phyloP scores from a whole-genome alignment of 306 rosid species.

The Purshia tridentata region DNA sequence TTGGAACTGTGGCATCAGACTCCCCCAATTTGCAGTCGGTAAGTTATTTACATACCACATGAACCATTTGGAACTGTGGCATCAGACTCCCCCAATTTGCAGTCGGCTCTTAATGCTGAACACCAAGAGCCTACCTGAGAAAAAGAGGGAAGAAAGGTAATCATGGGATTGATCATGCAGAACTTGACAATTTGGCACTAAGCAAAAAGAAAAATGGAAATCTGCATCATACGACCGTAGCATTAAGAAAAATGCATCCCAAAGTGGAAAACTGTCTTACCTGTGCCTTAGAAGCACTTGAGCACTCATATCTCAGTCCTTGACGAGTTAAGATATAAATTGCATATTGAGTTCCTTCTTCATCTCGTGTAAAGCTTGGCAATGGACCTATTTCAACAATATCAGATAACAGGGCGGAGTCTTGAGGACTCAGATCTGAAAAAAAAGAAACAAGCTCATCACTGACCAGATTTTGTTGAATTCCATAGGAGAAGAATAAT shows the following conservation, averaged over 20 bases:
- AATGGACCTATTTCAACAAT: slow-evolving; percentile 61
- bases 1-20: slow-evolving; percentile 30
- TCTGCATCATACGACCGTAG: not conserved
- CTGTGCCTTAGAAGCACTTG: slow-evolving; percentile 73
- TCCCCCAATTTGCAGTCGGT: slow-evolving; percentile 54
- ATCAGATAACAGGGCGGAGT: slow-evolving; percentile 63
- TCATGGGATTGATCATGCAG: not conserved
- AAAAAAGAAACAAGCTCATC: not conserved
- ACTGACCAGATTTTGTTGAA: slow-evolving; percentile 4
- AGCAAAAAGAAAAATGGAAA: not conserved
- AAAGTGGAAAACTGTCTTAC: slow-evolving; percentile 24
- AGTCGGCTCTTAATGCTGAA: slow-evolving; percentile 47
- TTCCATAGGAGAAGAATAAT: not conserved
- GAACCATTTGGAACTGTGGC: slow-evolving; percentile 30
- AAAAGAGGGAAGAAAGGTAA: slow-evolving; percentile 14
- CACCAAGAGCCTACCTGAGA: slow-evolving; percentile 80
- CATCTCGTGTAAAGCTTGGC: slow-evolving; percentile 66
- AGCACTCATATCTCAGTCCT: slow-evolving; percentile 82
- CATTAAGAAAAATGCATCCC: not conserved
- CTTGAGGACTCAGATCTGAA: slow-evolving; percentile 65
- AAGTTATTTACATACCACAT: slow-evolving; percentile 21
- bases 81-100: slow-evolving; percentile 48
- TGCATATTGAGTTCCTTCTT: slow-evolving; percentile 54
- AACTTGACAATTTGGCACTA: not conserved
- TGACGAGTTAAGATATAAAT: slow-evolving; percentile 69